These are phyloP conservation scores for Phytophthora megakarya DNA, from an alignment of 352 stramenopile species.

Conservation along the genomic window DNA sequence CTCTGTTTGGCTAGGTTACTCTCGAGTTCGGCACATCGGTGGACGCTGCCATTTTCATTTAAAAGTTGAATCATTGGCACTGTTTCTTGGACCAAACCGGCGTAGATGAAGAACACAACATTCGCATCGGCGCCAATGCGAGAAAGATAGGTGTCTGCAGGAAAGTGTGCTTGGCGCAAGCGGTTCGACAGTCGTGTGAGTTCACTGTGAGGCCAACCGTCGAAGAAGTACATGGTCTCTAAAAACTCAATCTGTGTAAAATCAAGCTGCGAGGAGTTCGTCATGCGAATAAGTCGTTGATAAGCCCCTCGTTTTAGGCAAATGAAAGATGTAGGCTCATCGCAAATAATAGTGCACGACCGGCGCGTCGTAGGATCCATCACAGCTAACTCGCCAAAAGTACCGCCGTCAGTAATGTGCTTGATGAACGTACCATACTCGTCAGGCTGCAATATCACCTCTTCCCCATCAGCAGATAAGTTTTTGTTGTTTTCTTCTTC, in stretches of 20 bases:
- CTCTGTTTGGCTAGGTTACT: slow-evolving; percentile 35
- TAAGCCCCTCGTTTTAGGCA: slow-evolving; percentile 85
- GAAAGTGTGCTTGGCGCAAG: slow-evolving; percentile 62
- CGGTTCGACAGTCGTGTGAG: slow-evolving; percentile 75
- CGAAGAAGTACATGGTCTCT: slow-evolving; percentile 82
- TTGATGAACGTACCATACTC: slow-evolving; percentile 78
- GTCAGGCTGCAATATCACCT: slow-evolving; percentile 37
- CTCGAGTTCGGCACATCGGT: slow-evolving; percentile 38
- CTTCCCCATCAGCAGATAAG: slow-evolving; percentile 28
- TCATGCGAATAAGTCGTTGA: slow-evolving; percentile 81
- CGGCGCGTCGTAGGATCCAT: slow-evolving; percentile 77
- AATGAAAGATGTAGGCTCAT: slow-evolving; percentile 80
- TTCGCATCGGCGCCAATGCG: slow-evolving; percentile 76
- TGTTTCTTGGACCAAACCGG: slow-evolving; percentile 75
- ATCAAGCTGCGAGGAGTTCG: slow-evolving; percentile 78
- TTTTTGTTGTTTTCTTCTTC: slow-evolving; percentile 30
- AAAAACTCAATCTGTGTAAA: slow-evolving; percentile 86
- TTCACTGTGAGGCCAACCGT: slow-evolving; percentile 74
- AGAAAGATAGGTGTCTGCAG: slow-evolving; percentile 68
- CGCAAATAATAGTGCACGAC: slow-evolving; percentile 78
- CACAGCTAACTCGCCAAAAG: slow-evolving; percentile 81
- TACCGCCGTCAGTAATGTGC: slow-evolving; percentile 71
- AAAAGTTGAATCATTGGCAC: slow-evolving; percentile 71
- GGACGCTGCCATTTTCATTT: slow-evolving; percentile 65
- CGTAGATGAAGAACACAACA: slow-evolving; percentile 81